Percentiles rank a stretch among this genome's conserved stretches.
Conservation (phyloP, 768 basidiomycete species). For the Tricholoma sp. region DNA sequence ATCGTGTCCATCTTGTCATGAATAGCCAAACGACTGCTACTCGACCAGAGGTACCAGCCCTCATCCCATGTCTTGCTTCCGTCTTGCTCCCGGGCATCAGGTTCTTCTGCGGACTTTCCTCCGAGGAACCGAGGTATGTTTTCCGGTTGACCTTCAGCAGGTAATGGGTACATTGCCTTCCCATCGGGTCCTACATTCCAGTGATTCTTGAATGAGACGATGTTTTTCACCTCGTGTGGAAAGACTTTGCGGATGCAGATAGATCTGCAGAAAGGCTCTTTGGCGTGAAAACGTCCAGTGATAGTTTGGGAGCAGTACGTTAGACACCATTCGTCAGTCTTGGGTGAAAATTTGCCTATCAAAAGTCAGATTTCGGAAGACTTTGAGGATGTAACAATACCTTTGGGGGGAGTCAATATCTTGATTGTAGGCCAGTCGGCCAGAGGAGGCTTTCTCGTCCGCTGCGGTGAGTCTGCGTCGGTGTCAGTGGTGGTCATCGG, state of each 20-base stretch:
- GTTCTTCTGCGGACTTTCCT: slow-evolving; percentile 32
- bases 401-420: slow-evolving; percentile 48
- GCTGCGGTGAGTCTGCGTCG: slow-evolving; percentile 20
- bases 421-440: slow-evolving; percentile 50
- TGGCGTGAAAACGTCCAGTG: slow-evolving; percentile 43
- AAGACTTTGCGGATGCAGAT: slow-evolving; percentile 64
- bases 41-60: slow-evolving; percentile 74
- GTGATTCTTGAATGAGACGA: slow-evolving; percentile 41
- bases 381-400: slow-evolving; percentile 18
- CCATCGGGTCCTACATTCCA: slow-evolving; percentile 37
- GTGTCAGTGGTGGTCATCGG: slow-evolving; percentile 24
- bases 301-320: slow-evolving; percentile 58
- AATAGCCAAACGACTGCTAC: slow-evolving; percentile 44
- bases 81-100: slow-evolving; percentile 17
- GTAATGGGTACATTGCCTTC: slow-evolving; percentile 55
- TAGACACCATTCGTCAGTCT: slow-evolving; percentile 61
- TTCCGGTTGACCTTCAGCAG: slow-evolving; percentile 56
- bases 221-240: slow-evolving; percentile 58
- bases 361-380: neutral
- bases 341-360: slow-evolving; percentile 51
- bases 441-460: slow-evolving; percentile 32
- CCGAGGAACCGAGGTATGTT: slow-evolving; percentile 43
- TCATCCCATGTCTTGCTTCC: slow-evolving; percentile 63
- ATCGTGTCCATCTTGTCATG: slow-evolving; percentile 56
- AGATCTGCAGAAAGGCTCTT: slow-evolving; percentile 52